These are phyloP conservation scores for Taphrina deformans DNA, from an alignment of 1,139 yeast genomes.

Conservation along the genomic window DNA sequence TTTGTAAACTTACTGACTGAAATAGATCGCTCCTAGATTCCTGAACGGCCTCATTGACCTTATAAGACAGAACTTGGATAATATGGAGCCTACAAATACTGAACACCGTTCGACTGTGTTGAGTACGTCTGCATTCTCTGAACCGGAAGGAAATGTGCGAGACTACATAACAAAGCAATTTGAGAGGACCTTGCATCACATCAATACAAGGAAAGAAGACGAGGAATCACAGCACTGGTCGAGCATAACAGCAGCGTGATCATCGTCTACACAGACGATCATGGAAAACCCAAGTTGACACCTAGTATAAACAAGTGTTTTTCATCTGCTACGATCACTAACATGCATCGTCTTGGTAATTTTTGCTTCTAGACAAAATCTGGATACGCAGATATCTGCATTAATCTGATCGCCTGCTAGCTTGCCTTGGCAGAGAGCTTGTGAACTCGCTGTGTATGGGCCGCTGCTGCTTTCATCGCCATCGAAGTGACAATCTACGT, in stretches of 20 bases:
- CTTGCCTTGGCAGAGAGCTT: no score
- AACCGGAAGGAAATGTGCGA: slow-evolving; percentile 29
- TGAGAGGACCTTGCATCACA: slow-evolving; percentile 65
- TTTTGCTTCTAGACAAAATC: no score
- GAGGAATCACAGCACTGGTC: slow-evolving; percentile 45
- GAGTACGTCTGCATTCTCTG: slow-evolving; percentile 36
- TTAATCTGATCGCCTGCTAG: no score
- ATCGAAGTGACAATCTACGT: no score
- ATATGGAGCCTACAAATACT: slow-evolving; percentile 49
- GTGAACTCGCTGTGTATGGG: no score
- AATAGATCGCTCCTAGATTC: slow-evolving; percentile 50
- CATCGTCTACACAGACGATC: no score
- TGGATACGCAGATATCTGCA: no score
- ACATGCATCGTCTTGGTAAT: no score
- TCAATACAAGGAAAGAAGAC: slow-evolving; percentile 62
- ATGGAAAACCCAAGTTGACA: no score
- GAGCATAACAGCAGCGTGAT: slow-evolving; percentile 1
- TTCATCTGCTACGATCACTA: no score
- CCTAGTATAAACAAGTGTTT: no score
- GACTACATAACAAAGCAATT: slow-evolving; percentile 51
- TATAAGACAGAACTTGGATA: slow-evolving; percentile 71
- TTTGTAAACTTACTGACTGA: background rate
- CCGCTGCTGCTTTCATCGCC: no score
- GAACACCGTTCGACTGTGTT: slow-evolving; percentile 45
- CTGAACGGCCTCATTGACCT: slow-evolving; percentile 84